A percentile compares a stretch with the other conserved stretches of the same genome.
phyloP scores from a whole-genome alignment of 2,329 filamentous ascomycete genomes.

The Diplodia sapinea region DNA sequence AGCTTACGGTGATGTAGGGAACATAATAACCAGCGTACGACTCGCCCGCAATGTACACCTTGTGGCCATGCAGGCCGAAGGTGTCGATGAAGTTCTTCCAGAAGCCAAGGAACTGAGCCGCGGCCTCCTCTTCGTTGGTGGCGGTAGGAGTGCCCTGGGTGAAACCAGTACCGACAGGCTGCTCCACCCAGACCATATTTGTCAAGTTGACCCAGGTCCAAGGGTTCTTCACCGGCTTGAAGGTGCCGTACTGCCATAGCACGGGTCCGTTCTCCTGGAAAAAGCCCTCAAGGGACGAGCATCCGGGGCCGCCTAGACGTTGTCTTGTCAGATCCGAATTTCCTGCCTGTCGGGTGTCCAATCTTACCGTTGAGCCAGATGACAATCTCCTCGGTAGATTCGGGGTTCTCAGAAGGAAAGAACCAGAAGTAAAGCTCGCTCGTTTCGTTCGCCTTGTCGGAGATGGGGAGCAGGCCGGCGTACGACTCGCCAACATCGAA shows the following conservation, averaged over 20 bases:
- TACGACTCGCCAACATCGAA: slow-evolving; percentile 73
- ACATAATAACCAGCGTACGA: slow-evolving; percentile 61
- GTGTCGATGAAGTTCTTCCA: slow-evolving; percentile 78
- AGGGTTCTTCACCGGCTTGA: slow-evolving; percentile 48
- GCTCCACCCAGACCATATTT: slow-evolving; percentile 75
- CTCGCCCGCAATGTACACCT: slow-evolving; percentile 76
- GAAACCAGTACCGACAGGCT: slow-evolving; percentile 74
- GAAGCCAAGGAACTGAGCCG: slow-evolving; percentile 75
- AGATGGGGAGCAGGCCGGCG: slow-evolving; percentile 67
- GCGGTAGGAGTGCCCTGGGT: slow-evolving; percentile 68
- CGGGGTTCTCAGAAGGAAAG: slow-evolving; percentile 62
- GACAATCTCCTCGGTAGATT: slow-evolving; percentile 63
- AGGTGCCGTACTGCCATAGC: slow-evolving; percentile 52
- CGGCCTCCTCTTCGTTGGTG: slow-evolving; percentile 69
- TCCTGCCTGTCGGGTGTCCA: background rate
- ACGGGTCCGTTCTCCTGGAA: slow-evolving; percentile 57
- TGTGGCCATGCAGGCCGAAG: slow-evolving; percentile 69
- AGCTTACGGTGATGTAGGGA: slow-evolving; percentile 55
- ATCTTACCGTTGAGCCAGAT: slow-evolving; percentile 56
- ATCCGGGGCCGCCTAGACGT: slow-evolving; percentile 50
- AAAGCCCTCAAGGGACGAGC: slow-evolving; percentile 55
- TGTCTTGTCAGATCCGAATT: slow-evolving; percentile 14
- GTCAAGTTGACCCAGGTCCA: slow-evolving; percentile 66
- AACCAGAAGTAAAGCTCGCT: slow-evolving; percentile 68
- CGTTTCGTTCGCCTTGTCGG: slow-evolving; percentile 55